Evolutionary conservation across 257 asterid species (phyloP), one percentile per base, ranked within the genome.

Genomic region (Nyctanthes arbortristis): DNA sequence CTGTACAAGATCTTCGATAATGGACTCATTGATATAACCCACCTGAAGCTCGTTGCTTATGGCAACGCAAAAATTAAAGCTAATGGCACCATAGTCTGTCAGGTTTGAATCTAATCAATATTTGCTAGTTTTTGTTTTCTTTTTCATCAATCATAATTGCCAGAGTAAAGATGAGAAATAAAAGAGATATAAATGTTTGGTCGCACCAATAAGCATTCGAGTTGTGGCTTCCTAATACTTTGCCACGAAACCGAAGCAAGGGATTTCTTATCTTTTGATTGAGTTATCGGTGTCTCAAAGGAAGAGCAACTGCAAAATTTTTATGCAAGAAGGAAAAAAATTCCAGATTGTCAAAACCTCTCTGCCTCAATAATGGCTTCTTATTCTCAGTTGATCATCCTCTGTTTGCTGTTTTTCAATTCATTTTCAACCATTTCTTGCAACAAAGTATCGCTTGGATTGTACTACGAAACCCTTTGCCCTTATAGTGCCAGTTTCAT

Each of bases 31-130:
- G 69, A 61, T 25, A 75, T 82, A 69, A 62, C 74, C 39, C 39
- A 82, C 70, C 79, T 79, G 29, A 82, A 75, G 18, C 81, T 82
- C 77, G 55, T 77, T 68, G 84, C 87, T 27, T 82, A 81, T 74
- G 87, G 87, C 1, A 82, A 82, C 67, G 84, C 84, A 40, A 79
- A 71, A 67, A 70, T 82, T 74, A 27, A 7, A 20, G 31, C 60
- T 31, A 68, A 82, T 54, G 62, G 58, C 25, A 77, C 84, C 77
- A 71, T 82, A 58, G 61, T 22, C 61, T 82, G 87, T 66, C 87
- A 82, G 87, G 87, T 82, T n/a, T 11, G 59, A 35, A 49, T 20
- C 29, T n/a, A 49, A 18, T 49, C 3, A 6, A 47, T n/a, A n/a
- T n/a, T n/a, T n/a, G n/a, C n/a, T n/a, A n/a, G n/a, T n/a, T n/a